phyloP scores from a whole-genome alignment of 2,329 filamentous ascomycete genomes.

The Ophiostoma sp. region DNA sequence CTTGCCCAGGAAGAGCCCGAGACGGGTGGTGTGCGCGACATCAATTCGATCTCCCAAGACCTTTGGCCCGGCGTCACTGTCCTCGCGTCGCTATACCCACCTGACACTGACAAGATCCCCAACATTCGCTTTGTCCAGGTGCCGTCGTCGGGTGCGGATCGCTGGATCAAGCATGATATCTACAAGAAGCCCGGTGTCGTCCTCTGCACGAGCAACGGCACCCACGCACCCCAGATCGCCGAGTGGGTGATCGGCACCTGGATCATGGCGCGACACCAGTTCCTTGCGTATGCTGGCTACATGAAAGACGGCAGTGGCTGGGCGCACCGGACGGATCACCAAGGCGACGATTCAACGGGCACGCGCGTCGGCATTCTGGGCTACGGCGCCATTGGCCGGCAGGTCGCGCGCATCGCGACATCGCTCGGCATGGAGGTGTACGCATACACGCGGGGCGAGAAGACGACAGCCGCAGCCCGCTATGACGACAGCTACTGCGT shows the following conservation, averaged over 20 bases:
- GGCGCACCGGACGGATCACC: conserved; percentile 36
- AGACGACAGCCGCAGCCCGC: conserved; percentile 59
- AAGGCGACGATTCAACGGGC: conserved; percentile 41
- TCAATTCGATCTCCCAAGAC: conserved; percentile 31
- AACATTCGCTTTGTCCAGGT: conserved; percentile 50
- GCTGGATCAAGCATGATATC: conserved; percentile 41
- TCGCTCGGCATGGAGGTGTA: conserved; percentile 67
- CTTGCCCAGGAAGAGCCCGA: conserved; percentile 16
- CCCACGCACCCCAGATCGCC: conserved; percentile 53
- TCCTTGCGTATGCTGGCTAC: background rate
- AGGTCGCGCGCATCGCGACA: conserved; percentile 50
- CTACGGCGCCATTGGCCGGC: conserved; percentile 51
- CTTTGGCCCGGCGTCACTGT: conserved; percentile 41
- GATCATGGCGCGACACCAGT: background rate
- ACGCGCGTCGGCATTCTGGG: conserved; percentile 51
- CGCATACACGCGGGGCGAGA: conserved; percentile 67
- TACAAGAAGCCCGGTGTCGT: conserved; percentile 45
- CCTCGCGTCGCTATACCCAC: conserved; percentile 38
- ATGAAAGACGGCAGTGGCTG: conserved; percentile 34
- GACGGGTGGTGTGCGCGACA: conserved; percentile 12
- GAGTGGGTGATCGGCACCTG: conserved; percentile 50
- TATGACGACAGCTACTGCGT: conserved; percentile 62
- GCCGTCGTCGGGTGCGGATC: conserved; percentile 49
- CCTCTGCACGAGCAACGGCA: conserved; percentile 52
- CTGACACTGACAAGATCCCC: conserved; percentile 37